Base-by-base conservation (phyloP, 1,284 basidiomycete genomes). In the Psilocybe mexicana region DNA sequence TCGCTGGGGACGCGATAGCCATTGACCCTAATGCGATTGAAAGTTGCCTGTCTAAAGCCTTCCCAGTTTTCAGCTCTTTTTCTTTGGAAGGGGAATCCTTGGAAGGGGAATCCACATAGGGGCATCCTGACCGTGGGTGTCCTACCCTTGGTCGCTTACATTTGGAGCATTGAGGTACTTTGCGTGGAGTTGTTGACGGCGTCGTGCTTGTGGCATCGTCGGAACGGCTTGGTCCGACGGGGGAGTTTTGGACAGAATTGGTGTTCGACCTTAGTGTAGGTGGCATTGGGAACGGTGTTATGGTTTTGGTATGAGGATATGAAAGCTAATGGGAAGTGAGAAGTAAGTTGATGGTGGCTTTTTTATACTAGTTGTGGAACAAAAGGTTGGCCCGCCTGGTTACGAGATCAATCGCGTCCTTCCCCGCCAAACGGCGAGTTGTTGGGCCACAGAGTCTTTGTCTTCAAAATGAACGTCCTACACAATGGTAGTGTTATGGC, bases 101-200 rank as follows among this genome's bases (percentile, higher is more conserved):
- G 30, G 4, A 33, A 33, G 18, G 18, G 18, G 18, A 18, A 18
- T 18, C 18, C 18, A 63, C 69, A 57, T 72, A 78, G 0, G 81
- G 81, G 65, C 84, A 86, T 2, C 84, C 83, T 0, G 80, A 79
- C 36, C 82, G 79, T 11, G 83, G 83, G 62, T 86, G 85, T 0
- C 84, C 84, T 38, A 72, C 75, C 54, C 77, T 75, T 0, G 82
- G 81, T 18, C 77, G 77, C 56, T 76, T 74, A 68, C 85, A 86
- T 61, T 79, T 79, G 43, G 72, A 76, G 68, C 85, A 86, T 52
- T 72, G 76, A 44, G 77, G 82, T 2, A 65, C 63, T 53, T 81
- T 81, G 28, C 81, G 74, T 18, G 76, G 72, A 8, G 70, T 70
- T 10, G 59, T 67, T 11, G 72, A 57, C 8, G 65, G 65, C 18